Conservation (phyloP, 2,329 filamentous ascomycete species). For the Pestalotiopsis sp. region DNA sequence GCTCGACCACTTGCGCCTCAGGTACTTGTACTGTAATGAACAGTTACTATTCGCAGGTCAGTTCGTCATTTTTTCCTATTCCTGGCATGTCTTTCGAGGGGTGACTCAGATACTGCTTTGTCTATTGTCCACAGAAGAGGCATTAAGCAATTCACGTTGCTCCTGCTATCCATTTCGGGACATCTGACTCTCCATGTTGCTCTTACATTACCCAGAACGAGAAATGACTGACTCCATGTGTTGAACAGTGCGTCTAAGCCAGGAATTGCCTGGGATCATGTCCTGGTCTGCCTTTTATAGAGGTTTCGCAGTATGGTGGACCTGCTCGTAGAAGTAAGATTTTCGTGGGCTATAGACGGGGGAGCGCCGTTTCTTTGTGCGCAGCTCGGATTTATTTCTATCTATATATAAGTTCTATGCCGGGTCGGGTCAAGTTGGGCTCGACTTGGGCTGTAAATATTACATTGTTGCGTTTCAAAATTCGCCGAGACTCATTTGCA, state of each 20-base stretch:
- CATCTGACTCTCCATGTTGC: too few species aligned
- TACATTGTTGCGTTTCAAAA: neutral
- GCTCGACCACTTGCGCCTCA: constrained; percentile 20
- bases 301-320: neutral
- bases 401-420: constrained; percentile 5
- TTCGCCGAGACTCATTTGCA: neutral
- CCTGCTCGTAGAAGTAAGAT: neutral
- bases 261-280: neutral
- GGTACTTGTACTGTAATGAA: constrained; percentile 19
- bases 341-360: neutral
- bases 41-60: constrained; percentile 20
- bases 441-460: constrained; percentile 2
- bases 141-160: too few species aligned
- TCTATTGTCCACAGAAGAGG: too few species aligned
- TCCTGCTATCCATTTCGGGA: too few species aligned
- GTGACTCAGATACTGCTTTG: too few species aligned
- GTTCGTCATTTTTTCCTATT: too few species aligned
- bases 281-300: neutral
- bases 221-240: too few species aligned
- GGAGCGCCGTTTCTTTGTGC: neutral
- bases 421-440: neutral
- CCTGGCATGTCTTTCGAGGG: too few species aligned
- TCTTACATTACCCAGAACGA: too few species aligned
- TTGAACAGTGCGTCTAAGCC: constrained; percentile 13
- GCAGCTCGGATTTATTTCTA: constrained; percentile 1